Evolutionary conservation across 2,329 filamentous ascomycete genomes (phyloP).

Genomic region (Seiridium unicorne): DNA sequence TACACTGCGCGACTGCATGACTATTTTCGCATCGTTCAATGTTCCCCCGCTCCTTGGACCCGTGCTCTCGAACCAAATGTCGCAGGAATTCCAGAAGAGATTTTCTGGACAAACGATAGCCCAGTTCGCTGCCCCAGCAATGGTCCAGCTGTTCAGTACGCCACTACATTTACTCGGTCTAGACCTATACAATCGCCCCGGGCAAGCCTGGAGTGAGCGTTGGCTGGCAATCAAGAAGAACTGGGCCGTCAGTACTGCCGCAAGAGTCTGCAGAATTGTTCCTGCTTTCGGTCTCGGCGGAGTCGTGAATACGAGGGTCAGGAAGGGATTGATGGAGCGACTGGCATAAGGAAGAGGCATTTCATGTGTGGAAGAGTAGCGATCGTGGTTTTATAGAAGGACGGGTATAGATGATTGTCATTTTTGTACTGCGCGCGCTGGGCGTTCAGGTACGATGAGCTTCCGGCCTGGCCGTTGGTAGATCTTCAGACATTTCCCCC

Average conservation of each 20-base stretch:
- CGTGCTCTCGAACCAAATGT: slow-evolving; percentile 54
- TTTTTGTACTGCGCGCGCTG: too few species aligned
- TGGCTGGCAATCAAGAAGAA: slow-evolving; percentile 67
- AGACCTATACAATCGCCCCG: slow-evolving; percentile 77
- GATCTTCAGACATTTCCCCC: too few species aligned
- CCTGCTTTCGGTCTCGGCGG: slow-evolving; percentile 88
- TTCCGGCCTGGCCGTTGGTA: too few species aligned
- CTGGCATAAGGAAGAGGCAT: slow-evolving; percentile 34
- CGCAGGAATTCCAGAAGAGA: slow-evolving; percentile 47
- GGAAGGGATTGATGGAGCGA: slow-evolving; percentile 64
- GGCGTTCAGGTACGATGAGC: too few species aligned
- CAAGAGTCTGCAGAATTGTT: slow-evolving; percentile 80
- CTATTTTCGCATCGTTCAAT: slow-evolving; percentile 92
- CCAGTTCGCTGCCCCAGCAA: slow-evolving; percentile 78
- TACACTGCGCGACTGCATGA: slow-evolving; percentile 78
- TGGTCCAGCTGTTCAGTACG: slow-evolving; percentile 76
- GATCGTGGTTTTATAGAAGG: too few species aligned
- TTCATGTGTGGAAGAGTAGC: too few species aligned
- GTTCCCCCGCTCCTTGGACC: slow-evolving; percentile 78
- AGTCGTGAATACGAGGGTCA: slow-evolving; percentile 75
- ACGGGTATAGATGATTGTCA: too few species aligned
- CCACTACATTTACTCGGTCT: slow-evolving; percentile 82
- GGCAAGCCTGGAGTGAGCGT: slow-evolving; percentile 54
- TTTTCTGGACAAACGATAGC: slow-evolving; percentile 61
- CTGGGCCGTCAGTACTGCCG: slow-evolving; percentile 71